Base-by-base conservation (phyloP, 139 green algal species). In the Mesotaenium endlicherianum region DNA sequence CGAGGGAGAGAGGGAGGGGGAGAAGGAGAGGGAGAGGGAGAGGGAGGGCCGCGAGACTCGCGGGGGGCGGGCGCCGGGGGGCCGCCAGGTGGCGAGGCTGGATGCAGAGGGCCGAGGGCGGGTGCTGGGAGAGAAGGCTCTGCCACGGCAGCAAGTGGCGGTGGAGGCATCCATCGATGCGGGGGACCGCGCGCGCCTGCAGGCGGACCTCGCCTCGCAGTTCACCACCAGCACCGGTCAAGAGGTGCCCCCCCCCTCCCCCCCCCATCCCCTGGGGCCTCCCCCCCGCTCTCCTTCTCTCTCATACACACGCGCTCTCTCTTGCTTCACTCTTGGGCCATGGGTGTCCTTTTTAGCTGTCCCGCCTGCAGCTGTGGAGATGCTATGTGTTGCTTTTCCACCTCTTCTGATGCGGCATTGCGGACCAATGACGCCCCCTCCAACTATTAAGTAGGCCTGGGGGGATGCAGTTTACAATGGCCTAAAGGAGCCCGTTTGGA, bases 91-190 rank as follows among this genome's bases (percentile, higher is more conserved):
- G 6, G 40, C 3, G 34, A 34, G 60, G 53, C 30, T 87, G 57
- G 44, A 81, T 8, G 41, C 81, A 26, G 42, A 87, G 16, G 45
- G 0, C 0, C 59, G 81, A 3, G 81, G 57, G 11, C 16, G 6
- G 40, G 4, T 87, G 42, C 64, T 87, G 40, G 81, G 81, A 34
- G 81, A 87, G 81, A 17, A 39, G 64, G 77, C 81, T 1, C 26
- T 85, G 38, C 41, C 36, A 16, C 39, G 30, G 53, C 26, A 64
- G 26, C 26, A 64, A 26, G 53, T 64, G 20, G 20, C 67, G 20
- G 53, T 34, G 26, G 26, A 64, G 53, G 20, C 53, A 34, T 20
- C 26, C 20, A 79, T 79, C 64, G 34, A 11, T 8, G n/a, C 34
- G 49, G 75, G 80, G 45, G 75, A 82, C 57, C 11, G 31, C 16